phyloP scores from a whole-genome alignment of 768 basidiomycete genomes.

The Mycena belliarum region DNA sequence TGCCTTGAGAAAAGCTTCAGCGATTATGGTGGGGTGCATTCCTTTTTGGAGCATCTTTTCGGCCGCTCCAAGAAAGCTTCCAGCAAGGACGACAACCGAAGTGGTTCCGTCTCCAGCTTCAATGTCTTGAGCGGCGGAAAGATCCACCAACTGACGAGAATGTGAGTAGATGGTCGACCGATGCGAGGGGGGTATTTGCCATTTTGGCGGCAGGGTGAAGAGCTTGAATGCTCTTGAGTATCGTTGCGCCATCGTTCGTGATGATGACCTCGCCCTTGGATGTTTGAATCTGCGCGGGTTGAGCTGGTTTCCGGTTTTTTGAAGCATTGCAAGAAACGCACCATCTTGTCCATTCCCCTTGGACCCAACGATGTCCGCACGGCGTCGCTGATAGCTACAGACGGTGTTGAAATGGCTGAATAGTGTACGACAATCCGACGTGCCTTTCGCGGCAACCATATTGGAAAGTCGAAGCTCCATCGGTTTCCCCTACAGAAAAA shows the following conservation, averaged over 20 bases:
- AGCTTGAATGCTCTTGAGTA: slow-evolving; percentile 92
- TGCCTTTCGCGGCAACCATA: slow-evolving; percentile 96
- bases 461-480: slow-evolving; percentile 98
- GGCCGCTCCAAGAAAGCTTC: slow-evolving; percentile 88
- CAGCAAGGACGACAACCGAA: slow-evolving; percentile 94
- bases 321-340: slow-evolving; percentile 31
- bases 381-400: slow-evolving; percentile 91
- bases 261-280: slow-evolving; percentile 95
- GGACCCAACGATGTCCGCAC: slow-evolving; percentile 96
- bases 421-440: slow-evolving; percentile 16
- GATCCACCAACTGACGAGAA: slow-evolving; percentile 80
- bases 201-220: slow-evolving; percentile 98
- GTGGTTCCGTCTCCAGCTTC: slow-evolving; percentile 99
- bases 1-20: slow-evolving; percentile 92
- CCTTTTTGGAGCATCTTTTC: slow-evolving; percentile 97
- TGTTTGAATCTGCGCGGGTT: slow-evolving; percentile 79
- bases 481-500: slow-evolving; percentile 79
- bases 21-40: slow-evolving; percentile 96
- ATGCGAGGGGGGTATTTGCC: slow-evolving; percentile 47
- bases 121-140: slow-evolving; percentile 96
- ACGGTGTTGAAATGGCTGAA: slow-evolving; percentile 18
- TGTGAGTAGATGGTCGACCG: slow-evolving; percentile 10
- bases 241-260: slow-evolving; percentile 98
- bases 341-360: slow-evolving; percentile 99
- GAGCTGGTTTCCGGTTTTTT: slow-evolving; percentile 1